Evolutionary conservation across 2,329 filamentous ascomycete species (phyloP), one percentile per base, ranked within the genome.

Genomic region (Cercospora canescens): DNA sequence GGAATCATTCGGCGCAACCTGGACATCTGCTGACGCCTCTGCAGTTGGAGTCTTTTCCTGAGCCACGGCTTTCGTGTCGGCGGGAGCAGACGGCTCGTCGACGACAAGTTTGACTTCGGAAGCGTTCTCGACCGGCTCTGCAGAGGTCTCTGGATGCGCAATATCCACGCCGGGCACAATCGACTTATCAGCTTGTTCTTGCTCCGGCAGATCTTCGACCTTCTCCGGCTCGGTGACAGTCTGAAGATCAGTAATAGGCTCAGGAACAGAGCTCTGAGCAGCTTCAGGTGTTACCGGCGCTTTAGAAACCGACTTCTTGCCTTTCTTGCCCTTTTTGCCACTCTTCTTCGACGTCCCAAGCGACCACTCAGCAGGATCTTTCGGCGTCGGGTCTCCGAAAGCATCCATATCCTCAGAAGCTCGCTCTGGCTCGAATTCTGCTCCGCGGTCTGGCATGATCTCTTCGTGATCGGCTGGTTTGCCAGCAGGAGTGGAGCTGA

Each of bases 251-350:
- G 28, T 32, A 28, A 28, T 7, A 32, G 52, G 16, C 52, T 35
- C 52, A 56, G 32, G n/a, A 34, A 30, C 9, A 21, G 50, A 55
- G 34, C 21, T 55, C 26, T 21, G 8, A 4, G 26, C 54, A 34
- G 64, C 16, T 28, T 63, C 64, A n/a, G 41, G 26, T n/a, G 30
- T 62, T 7, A 54, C 21, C 6, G 32, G 21, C 6, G 24, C 24
- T 14, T 62, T 62, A 3, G 37, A 54, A 34, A 41, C 37, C 12
- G 52, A 61, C 65, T 67, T 67, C 54, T 54, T 57, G 9, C 58
- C 63, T 37, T 66, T 66, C 52, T 68, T 68, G 2, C 63, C 65
- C 37, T 66, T 69, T 69, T 73, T 74, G 16, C 66, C 67, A 55
- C 64, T 64, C 63, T 69, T 71, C 64, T 69, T 69, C 39, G 67